These are phyloP conservation scores for Stephania japonica DNA, from an alignment of 164 flowering plant species.

Conservation along the genomic window DNA sequence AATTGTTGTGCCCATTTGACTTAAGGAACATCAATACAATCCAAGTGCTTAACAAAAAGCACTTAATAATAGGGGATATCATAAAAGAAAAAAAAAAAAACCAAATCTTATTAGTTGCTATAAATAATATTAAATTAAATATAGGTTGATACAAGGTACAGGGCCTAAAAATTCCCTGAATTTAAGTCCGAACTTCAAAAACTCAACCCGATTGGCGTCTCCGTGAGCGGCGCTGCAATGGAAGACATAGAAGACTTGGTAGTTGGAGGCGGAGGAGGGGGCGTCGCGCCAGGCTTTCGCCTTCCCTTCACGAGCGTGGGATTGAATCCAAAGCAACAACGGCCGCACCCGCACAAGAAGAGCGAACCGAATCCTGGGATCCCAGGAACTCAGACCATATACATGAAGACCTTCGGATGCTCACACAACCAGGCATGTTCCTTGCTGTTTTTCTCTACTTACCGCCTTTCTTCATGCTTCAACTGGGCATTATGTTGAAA, in stretches of 20 bases:
- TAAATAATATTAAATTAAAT: too few relatives aligned
- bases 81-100: too few relatives aligned
- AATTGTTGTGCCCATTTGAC: too few relatives aligned
- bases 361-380: constrained; percentile 25
- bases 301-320: constrained; percentile 60
- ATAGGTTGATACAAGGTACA: too few relatives aligned
- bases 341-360: constrained; percentile 28
- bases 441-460: not conserved
- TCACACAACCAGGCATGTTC: constrained; percentile 89
- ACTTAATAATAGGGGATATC: too few relatives aligned
- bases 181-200: too few relatives aligned
- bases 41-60: too few relatives aligned
- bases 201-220: too few relatives aligned
- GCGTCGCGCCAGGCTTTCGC: constrained; percentile 71
- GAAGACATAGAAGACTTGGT: constrained; percentile 90
- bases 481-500: not conserved
- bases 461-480: not conserved
- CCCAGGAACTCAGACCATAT: constrained; percentile 93
- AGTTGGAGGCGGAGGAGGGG: constrained; percentile 40
- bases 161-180: too few relatives aligned
- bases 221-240: constrained; percentile 27
- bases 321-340: constrained; percentile 34
- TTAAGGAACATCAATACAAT: too few relatives aligned
- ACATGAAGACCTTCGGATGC: constrained; percentile 94
- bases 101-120: too few relatives aligned